Evolutionary conservation across 1,284 basidiomycete genomes (phyloP).

Genomic region (Coriolopsis trogii): DNA sequence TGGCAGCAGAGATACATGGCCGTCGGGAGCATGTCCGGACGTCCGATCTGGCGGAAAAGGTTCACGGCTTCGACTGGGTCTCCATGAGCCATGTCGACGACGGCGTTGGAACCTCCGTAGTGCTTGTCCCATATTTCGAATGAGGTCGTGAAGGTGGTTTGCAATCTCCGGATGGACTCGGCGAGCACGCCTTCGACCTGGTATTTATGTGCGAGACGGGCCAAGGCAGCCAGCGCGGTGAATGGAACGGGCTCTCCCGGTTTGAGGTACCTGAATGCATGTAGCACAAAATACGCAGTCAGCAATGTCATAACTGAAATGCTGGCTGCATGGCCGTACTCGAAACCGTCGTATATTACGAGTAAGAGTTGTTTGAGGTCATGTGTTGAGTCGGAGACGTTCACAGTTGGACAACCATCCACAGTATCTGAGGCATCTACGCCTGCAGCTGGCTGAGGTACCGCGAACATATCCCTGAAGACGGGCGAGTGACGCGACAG

Average conservation of each 20-base stretch:
- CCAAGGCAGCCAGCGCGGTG: background rate
- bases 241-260: background rate
- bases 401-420: no score
- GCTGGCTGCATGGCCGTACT: no score
- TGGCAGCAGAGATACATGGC: background rate
- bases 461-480: background rate
- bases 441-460: background rate
- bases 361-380: no score
- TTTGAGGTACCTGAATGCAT: no score
- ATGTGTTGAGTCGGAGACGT: no score
- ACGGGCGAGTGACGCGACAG: constrained; percentile 5
- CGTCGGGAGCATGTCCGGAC: background rate
- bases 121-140: background rate
- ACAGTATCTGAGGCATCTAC: no score
- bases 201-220: constrained; percentile 10
- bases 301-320: no score
- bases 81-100: background rate
- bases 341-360: no score
- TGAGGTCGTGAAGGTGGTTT: background rate
- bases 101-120: background rate
- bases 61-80: constrained; percentile 1
- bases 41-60: background rate
- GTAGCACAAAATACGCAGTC: no score
- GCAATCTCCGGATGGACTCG: background rate
- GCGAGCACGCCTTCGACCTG: constrained; percentile 1